Evolutionary conservation across 306 rosid genomes (phyloP).

Genomic region (Cicer judaicum): DNA sequence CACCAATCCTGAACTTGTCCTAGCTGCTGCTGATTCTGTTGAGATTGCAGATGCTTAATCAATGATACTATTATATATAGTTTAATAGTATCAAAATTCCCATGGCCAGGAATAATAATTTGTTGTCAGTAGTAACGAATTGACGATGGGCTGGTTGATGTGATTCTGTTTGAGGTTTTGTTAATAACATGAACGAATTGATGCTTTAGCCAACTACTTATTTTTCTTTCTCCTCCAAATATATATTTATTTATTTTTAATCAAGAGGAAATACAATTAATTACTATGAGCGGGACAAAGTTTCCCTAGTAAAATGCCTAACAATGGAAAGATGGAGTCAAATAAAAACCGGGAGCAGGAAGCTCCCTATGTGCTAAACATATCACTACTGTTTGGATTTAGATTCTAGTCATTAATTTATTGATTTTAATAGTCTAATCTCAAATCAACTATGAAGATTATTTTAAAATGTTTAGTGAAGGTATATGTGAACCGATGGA

Average conservation of each 20-base stretch:
- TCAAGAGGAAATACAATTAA: not conserved
- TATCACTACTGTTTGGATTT: too few species aligned
- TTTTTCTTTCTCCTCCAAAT: not conserved
- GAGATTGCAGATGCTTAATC: slow-evolving; percentile 63
- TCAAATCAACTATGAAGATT: too few species aligned
- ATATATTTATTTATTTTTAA: not conserved
- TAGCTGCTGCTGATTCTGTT: slow-evolving; percentile 68
- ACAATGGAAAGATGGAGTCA: not conserved
- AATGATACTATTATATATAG: not conserved
- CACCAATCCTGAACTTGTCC: slow-evolving; percentile 64
- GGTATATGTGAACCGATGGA: too few species aligned
- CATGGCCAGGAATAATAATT: slow-evolving; percentile 18
- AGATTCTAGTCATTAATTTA: too few species aligned
- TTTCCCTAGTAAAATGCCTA: not conserved
- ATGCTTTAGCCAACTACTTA: not conserved
- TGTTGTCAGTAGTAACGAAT: not conserved
- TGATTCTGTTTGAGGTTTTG: not conserved
- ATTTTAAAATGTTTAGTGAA: too few species aligned
- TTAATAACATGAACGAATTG: not conserved
- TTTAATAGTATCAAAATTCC: slow-evolving; percentile 1
- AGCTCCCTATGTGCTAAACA: too few species aligned
- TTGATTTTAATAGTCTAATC: too few species aligned
- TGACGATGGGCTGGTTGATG: not conserved
- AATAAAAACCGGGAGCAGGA: too few species aligned
- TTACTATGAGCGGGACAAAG: not conserved